Evolutionary conservation across 495 filamentous ascomycete genomes (phyloP), one percentile per base, ranked within the genome.

Genomic region (Neurospora tetraspora): DNA sequence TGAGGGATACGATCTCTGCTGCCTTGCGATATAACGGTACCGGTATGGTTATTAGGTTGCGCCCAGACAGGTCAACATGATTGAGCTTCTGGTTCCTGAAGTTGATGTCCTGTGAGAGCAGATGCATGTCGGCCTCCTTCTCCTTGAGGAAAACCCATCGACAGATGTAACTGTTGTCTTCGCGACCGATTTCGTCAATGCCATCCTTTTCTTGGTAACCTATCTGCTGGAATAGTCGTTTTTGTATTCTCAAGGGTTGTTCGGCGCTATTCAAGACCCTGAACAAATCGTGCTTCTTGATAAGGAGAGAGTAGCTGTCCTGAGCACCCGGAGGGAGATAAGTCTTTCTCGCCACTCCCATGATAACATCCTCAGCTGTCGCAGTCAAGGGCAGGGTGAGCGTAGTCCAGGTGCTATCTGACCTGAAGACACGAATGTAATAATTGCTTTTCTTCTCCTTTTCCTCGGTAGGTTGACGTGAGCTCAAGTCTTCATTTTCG

Each of bases 121-220:
- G 78, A 34, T 85, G 83, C 79, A 92, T 94, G n/a, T 93, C 92
- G 80, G 89, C 93, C 76, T 97, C 89, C 73, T 93, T 91, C 12
- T 91, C 91, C 11, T 95, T 93, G 69, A 97, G 84, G 79, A 98
- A 99, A 34, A 94, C 92, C 82, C 98, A 98, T 9, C 96, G 93
- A 77, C 94, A 94, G 8, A 99, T 86, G 76, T 98, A 98, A 77
- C 94, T 95, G 80, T 98, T 96, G 81, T 99, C 96, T 80, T 99
- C 96, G 61, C 96, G 89, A n/a, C 96, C 96, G 70, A 99, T 90
- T 72, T 98, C 96, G 77, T 98, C 95, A 53, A 98, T 89, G 45
- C 88, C 88, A 78, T 99, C 96, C 31, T 88, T 89, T 38, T 91
- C 87, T n/a, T 91, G 91, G 78, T 97, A 99, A 14, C 96, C 96